Base-by-base conservation (phyloP, 148 eudicot species). In the Fagopyrum tataricum region DNA sequence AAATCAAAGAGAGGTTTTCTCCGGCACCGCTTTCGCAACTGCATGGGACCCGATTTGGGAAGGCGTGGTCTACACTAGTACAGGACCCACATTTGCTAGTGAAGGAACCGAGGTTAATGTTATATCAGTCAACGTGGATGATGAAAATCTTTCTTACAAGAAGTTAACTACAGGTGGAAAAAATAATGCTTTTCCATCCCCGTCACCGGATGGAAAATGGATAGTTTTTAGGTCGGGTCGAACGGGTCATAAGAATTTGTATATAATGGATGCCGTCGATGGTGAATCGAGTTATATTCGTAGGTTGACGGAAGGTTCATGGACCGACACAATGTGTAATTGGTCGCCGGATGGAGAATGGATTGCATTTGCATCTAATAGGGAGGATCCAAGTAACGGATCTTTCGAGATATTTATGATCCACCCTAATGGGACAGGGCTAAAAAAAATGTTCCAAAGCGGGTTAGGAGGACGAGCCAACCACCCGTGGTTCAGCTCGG, bases 401-500 rank as follows among this genome's bases (percentile, higher is more conserved):
- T 84, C 90, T 31, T 93, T 81, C 42, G 97, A 82, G 49, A 21
- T 91, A 58, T 91, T 78, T 72, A 74, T 82, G 90, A 79, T 91
- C 58, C 97, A 86, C 62, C 97, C 95, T 4, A 84, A 93, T 41
- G 95, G 91, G 3, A 91, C 97, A 0, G 97, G 98, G 26, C 85
- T 91, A 5, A 85, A 80, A 7, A 89, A 87, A 77, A 74, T 93
- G 70, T 79, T 93, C 68, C 85, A 89, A 18, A 89, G 94, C 26
- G 98, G 97, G 6, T 40, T 68, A 2, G 89, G 82, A 1, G 97
- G 97, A 23, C 86, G 92, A 4, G 73, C 82, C 1, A 93, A 93
- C 85, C 97, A 93, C 79, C 97, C 98, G 6, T 86, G 87, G 88
- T 91, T 91, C 72, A 93, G 95, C 78, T 95, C 98, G 20, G 95